Base-by-base conservation (phyloP, 2,329 filamentous ascomycete species). In the Verticillium alfalfae region DNA sequence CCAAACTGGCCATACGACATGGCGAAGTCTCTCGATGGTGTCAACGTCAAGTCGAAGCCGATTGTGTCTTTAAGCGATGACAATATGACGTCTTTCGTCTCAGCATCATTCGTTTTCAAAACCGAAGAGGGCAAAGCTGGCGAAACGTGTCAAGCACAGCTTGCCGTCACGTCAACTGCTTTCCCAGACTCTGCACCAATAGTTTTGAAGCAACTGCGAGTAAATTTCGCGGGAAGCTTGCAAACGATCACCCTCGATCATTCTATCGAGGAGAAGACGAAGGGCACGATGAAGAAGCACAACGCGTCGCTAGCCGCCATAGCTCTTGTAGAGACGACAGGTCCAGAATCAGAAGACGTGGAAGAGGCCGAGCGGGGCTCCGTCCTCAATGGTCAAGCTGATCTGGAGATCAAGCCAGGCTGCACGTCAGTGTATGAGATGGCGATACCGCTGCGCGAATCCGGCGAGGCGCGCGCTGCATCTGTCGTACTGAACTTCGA, bases 361-460 rank as follows among this genome's bases (percentile, higher is more conserved):
- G 58, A 61, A 45, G 66, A 69, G 39, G 66, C 70, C n/a, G 72
- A 71, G 5, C 56, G 73, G n/a, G 68, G 73, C 3, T 67, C 70
- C 8, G 66, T 79, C 10, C 63, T 65, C 15, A 66, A 45, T 61
- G 65, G 58, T 54, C 63, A 39, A 52, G 61, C 38, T 61, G 81
- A 93, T 71, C 75, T 97, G 60, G 86, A 81, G 0, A 75, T 97
- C 54, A 73, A 76, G 12, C 84, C 92, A 15, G 87, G 87, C 0
- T 84, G 90, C 64, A 89, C 82, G 9, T 86, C 84, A 60, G 84
- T 93, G 1, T 89, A 91, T 64, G 86, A 90, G 67, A 81, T 97
- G 67, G 84, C 82, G 9, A 84, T 92, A 62, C 85, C 88, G 2
- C 82, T 97, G 16, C 87, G 92, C 62, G 93, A 97, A 74, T 86